A percentile compares a stretch with the other conserved stretches of the same genome.
Conservation (phyloP, 2,329 filamentous ascomycete genomes). For the Colletotrichum sp. region DNA sequence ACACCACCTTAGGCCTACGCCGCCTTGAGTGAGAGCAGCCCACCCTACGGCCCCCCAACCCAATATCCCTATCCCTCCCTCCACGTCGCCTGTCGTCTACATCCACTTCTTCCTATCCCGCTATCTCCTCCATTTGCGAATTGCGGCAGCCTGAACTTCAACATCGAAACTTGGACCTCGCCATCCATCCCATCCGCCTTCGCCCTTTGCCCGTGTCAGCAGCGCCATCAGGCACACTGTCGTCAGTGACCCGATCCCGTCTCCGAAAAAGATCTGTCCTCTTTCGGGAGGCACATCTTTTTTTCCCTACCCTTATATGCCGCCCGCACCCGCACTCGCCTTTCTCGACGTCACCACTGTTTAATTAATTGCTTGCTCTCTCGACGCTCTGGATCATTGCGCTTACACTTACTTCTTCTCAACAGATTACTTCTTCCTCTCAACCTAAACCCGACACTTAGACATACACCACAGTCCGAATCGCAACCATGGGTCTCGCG, state of each 20-base stretch:
- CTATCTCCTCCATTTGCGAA: slow-evolving; percentile 20
- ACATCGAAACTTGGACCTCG: slow-evolving; percentile 7
- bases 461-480: slow-evolving; percentile 37
- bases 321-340: slow-evolving; percentile 12
- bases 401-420: slow-evolving; percentile 5
- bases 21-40: slow-evolving; percentile 6
- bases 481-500: slow-evolving; percentile 93
- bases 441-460: slow-evolving; percentile 36
- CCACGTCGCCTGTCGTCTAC: slow-evolving; percentile 21
- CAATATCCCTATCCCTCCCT: slow-evolving; percentile 23
- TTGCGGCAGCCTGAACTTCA: slow-evolving; percentile 20
- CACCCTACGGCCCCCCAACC: slow-evolving; percentile 18
- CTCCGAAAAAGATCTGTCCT: slow-evolving; percentile 16
- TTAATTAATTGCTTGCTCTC: background rate
- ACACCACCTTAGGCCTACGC: background rate
- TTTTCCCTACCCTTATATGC: background rate
- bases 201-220: slow-evolving; percentile 9
- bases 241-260: slow-evolving; percentile 11
- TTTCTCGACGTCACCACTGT: slow-evolving; percentile 2
- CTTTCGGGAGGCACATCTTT: background rate
- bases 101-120: slow-evolving; percentile 23
- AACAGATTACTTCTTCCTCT: slow-evolving; percentile 26
- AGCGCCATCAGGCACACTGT: slow-evolving; percentile 12
- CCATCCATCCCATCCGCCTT: background rate
- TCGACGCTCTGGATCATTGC: background rate